phyloP scores from a whole-genome alignment of 2,329 filamentous ascomycete species.

The Orbilia javanica region DNA sequence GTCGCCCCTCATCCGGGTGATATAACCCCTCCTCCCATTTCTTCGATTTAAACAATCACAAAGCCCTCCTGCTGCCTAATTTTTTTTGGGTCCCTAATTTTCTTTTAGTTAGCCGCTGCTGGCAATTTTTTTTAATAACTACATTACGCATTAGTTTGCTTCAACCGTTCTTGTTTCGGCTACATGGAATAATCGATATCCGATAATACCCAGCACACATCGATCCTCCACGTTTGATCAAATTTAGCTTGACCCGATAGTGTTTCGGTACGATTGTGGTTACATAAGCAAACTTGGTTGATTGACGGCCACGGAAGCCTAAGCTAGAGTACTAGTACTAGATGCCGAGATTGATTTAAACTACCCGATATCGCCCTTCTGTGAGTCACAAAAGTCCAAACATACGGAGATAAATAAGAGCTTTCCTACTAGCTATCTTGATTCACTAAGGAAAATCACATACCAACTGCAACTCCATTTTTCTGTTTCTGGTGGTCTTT shows the following conservation, averaged over 20 bases:
- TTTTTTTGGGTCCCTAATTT: neutral
- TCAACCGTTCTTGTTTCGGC: neutral
- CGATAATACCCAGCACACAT: slow-evolving; percentile 5
- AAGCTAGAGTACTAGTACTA: neutral
- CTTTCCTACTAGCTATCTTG: neutral
- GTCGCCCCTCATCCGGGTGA: slow-evolving; percentile 1
- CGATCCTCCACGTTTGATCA: slow-evolving; percentile 35
- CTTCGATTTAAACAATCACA: neutral
- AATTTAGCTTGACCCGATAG: neutral
- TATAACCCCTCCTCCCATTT: neutral
- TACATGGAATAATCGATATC: slow-evolving; percentile 3
- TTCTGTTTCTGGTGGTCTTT: slow-evolving; percentile 25
- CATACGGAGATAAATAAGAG: slow-evolving; percentile 8
- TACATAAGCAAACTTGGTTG: slow-evolving; percentile 1
- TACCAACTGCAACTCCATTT: neutral
- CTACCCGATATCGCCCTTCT: slow-evolving; percentile 30
- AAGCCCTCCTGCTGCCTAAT: slow-evolving; percentile 11
- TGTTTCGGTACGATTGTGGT: neutral
- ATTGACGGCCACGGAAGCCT: neutral
- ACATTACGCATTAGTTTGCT: slow-evolving; percentile 27
- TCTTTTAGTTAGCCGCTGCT: neutral
- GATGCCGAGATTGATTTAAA: slow-evolving; percentile 6
- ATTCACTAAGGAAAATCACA: neutral
- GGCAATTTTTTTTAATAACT: slow-evolving; percentile 6
- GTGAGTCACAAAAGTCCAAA: slow-evolving; percentile 28